Evolutionary conservation across 352 stramenopile species (phyloP).

Genomic region (Blastocystis sp.): DNA sequence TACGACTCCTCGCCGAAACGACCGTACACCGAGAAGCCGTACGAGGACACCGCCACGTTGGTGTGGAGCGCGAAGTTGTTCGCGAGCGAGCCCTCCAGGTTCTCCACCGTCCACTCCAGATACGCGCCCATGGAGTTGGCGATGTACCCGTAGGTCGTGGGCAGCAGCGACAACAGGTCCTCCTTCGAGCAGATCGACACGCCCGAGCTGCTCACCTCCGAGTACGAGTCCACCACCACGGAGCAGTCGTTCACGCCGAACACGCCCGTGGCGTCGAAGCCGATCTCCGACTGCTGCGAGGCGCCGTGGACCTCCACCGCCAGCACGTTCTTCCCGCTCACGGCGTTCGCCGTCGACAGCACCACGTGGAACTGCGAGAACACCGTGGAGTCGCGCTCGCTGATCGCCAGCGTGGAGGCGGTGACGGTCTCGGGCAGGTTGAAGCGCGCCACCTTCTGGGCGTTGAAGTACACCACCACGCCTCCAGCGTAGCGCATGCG

Average conservation of each 20-base stretch:
- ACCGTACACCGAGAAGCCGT: no score
- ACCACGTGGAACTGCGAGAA: not conserved
- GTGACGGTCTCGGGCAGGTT: not conserved
- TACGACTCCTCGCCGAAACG: not conserved
- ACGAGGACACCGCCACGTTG: not conserved
- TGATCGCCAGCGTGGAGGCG: not conserved
- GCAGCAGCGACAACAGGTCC: not conserved
- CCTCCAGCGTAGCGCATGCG: constrained; percentile 6
- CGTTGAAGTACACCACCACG: constrained; percentile 2
- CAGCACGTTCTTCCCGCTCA: constrained; percentile 36
- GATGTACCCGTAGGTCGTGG: not conserved
- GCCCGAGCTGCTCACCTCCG: not conserved
- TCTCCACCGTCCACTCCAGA: constrained; percentile 25
- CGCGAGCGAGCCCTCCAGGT: not conserved
- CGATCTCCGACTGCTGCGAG: not conserved
- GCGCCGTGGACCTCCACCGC: constrained; percentile 31
- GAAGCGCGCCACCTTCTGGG: not conserved
- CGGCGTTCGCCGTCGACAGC: not conserved
- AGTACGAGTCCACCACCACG: constrained; percentile 3
- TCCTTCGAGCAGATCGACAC: not conserved
- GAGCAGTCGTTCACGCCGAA: constrained; percentile 39
- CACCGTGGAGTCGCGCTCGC: not conserved
- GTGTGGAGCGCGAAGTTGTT: not conserved
- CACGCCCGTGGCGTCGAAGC: constrained; percentile 23
- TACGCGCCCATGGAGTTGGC: not conserved